Base-by-base conservation (phyloP, 2,329 filamentous ascomycete genomes). In the Ustilaginoidea virens region DNA sequence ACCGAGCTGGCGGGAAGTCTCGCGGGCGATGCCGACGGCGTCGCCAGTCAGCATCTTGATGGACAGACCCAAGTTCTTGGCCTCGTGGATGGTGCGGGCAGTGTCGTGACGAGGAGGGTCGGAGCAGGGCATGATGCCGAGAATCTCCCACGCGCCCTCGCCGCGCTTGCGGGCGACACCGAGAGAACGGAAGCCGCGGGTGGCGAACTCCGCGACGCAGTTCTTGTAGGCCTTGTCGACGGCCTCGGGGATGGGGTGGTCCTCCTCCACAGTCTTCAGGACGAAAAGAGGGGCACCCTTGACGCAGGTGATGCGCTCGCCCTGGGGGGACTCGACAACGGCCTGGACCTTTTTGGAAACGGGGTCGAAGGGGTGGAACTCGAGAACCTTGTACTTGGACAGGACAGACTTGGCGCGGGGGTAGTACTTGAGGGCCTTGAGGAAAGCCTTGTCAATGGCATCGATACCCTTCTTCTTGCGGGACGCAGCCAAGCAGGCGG, bases 21-120 rank as follows among this genome's bases (percentile, higher is more conserved):
- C 83, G 62, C 80, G 77, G 44, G 83, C 83, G 53, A 92, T 92
- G 56, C 82, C 85, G 51, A 92, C 83, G 41, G 85, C 82, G 52
- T 92, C 83, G 69, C 83, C 83, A 59, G 85, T 92, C 61, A 92
- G 71, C 82, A 92, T 92, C 69, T 92, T 92, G 60, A 92, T 85
- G 42, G 79, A 85, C 36, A 92, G 66, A 65, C 83, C 83, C 34
- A 92, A 73, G 39, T 64, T 69, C 67, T 90, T 87, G 48, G 83
- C 83, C 58, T 92, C 83, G 54, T 80, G 78, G 60, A 92, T 80
- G 36, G 85, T 92, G 54, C 81, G 80, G 46, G 76, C 81, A 43
- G 85, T 92, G 49, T 92, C 83, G 62, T 92, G 75, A 49, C 85
- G 80, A 43, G 83, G 83, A 44, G 85, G 85, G 54, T 92, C 83